Evolutionary conservation across 306 rosid species (phyloP).

Genomic region (Vachellia pachyceras): DNA sequence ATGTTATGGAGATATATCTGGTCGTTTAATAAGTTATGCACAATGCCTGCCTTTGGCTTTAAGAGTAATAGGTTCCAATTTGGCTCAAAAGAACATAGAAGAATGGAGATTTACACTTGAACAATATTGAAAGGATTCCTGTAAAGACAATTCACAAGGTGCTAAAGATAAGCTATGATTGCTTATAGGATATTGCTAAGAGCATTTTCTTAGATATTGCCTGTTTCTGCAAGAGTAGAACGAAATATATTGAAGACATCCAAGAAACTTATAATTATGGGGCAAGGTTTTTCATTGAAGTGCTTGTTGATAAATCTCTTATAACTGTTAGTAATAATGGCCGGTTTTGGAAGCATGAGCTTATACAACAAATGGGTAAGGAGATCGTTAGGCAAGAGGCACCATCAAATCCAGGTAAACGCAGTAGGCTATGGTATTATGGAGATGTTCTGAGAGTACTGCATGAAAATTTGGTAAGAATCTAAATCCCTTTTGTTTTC

Average conservation of each 20-base stretch:
- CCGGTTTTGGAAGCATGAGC: background rate
- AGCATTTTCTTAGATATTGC: background rate
- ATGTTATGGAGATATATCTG: background rate
- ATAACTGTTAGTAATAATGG: background rate
- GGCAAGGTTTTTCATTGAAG: background rate
- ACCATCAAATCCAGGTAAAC: background rate
- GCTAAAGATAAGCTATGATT: background rate
- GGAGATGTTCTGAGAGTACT: background rate
- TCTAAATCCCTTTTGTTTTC: background rate
- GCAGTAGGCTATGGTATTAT: background rate
- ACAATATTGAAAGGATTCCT: background rate
- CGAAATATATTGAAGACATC: slow-evolving; percentile 30
- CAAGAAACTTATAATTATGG: background rate
- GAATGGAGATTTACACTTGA: background rate
- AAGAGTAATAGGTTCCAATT: background rate
- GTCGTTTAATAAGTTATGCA: background rate
- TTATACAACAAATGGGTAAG: background rate
- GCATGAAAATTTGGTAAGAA: background rate
- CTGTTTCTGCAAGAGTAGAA: slow-evolving; percentile 13
- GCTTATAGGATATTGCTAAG: background rate
- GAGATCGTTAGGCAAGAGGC: background rate
- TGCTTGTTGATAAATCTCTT: slow-evolving; percentile 6
- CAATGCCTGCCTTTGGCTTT: background rate
- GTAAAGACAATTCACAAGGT: background rate
- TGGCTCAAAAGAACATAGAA: background rate